Evolutionary conservation across 2,329 filamentous ascomycete genomes (phyloP), one percentile per base, ranked within the genome.

Genomic region (Hypoxylon sp.): DNA sequence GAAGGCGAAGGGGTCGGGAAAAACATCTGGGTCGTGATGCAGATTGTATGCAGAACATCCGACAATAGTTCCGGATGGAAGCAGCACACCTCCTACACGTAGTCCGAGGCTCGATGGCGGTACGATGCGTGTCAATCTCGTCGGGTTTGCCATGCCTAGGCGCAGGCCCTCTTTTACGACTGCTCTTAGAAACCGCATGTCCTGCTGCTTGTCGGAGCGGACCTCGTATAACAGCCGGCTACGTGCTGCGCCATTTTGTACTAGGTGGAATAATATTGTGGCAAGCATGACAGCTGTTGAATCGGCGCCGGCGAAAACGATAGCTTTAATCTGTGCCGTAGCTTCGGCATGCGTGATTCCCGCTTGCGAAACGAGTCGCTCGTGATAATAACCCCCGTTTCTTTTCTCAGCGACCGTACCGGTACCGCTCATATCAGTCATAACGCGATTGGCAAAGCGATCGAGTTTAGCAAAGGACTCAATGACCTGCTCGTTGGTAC

Each of bases 261-360:
- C 42, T 4, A 58, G 14, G 9, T 58, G 57, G 13, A 58, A 58
- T 29, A 58, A 19, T 24, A 58, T 47, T 11, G 54, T 58, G 19
- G 29, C 42, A 19, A 58, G 42, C 54, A 58, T 58, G 26, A 58
- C 54, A 0, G 54, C 54, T 8, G 54, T 58, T 5, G 54, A 58
- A 11, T 58, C 54, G 5, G 54, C 54, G 6, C 54, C 54, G 6
- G 54, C 54, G 11, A 58, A 58, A 2, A 58, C 26, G 19, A 47
- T 19, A 2, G 54, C 54, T 8, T 58, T 46, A 29, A 26, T 47
- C 17, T 58, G 54, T 9, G 42, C 54, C 26, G 42, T 19, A 5
- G 54, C 39, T 14, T 58, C 54, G 3, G 31, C 29, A 13, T 24
- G 54, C n/a, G 54, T 31, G 26, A 58, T 37, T 3, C 42, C 42